Base-by-base conservation (phyloP, 257 asterid species). In the Paulownia fortunei region DNA sequence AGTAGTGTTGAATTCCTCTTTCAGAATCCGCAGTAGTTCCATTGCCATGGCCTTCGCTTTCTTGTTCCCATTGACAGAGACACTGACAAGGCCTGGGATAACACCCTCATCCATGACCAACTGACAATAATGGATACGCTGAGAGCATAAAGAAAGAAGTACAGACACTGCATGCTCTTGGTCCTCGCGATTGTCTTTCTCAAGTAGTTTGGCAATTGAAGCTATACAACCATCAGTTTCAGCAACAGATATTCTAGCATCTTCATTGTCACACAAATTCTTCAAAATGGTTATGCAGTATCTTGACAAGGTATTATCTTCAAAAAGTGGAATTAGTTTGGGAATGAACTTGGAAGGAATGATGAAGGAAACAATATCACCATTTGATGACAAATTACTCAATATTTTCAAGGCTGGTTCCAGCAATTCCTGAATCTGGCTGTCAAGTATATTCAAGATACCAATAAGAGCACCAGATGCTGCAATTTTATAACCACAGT, bases 91-190 rank as follows among this genome's bases (percentile, higher is more conserved):
- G 72, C 82, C 85, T 0, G 98, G 92, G 76, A 93, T 80, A 19
- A 88, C 89, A 12, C 93, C 94, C 73, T 93, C 98, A 0, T 83
- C 83, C 97, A 93, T 88, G 26, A 88, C 93, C 70, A 90, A 66
- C 77, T 74, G 76, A 77, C 97, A 87, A 55, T 83, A 88, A 3
- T 76, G 69, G 19, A 52, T 73, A 0, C 89, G 61, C 51, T 89
- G 90, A 42, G 87, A 81, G 89, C 98, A 96, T 70, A 93, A 44
- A 4, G 90, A 86, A 11, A 93, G 93, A 76, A 96, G 97, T 54
- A 96, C 61, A 12, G 71, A 73, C 11, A 90, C 96, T 0, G 98
- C 96, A 15, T 79, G 59, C 77, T 95, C 98, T 83, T 93, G 99
- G 46, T 83, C 87, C 65, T 88, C 91, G 0, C 3, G 83, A 66